Evolutionary conservation across 441 rosid species (phyloP), one percentile per base, ranked within the genome.

Genomic region (Heliophila coronopifolia): DNA sequence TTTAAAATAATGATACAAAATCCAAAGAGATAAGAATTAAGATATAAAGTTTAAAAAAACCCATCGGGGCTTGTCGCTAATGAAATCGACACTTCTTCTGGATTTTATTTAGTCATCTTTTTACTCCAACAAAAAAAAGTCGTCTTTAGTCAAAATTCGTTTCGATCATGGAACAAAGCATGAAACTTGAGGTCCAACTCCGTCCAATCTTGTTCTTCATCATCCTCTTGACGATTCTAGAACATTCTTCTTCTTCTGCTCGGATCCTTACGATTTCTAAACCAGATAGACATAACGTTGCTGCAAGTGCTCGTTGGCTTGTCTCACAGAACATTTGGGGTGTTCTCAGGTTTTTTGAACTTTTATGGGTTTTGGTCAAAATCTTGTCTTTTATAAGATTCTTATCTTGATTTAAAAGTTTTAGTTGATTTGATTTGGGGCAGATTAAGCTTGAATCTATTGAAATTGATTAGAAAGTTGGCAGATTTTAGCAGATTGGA

Each of bases 251-350:
- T 52, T 73, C 48, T 1, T 58, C 72, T 45, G 82, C 83, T 67
- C 78, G 97, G 36, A 30, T 66, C 56, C 58, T 84, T n/a, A 39
- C 66, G 13, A 16, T 54, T 63, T 38, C 75, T 18, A 84, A 84
- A 59, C 98, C 98, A 1, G 81, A 83, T 63, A 78, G 76, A 8
- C 46, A 68, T 22, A 50, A 75, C 56, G 73, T 76, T 10, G 83
- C 78, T 47, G 80, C 75, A 3, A 73, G 79, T 7, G 96, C 96
- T 59, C 95, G 98, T 46, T 91, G 98, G 98, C 63, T 91, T 67
- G 96, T 84, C 68, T 66, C 88, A 43, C 77, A 75, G 63, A 87
- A 79, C 57, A 68, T 68, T 27, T 91, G 98, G 96, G 96, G 94
- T 38, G 80, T 79, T 51, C 73, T 91, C 37, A 91, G 76, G 98